Base-by-base conservation (phyloP, 306 rosid genomes). In the Heteromeles arbutifolia region DNA sequence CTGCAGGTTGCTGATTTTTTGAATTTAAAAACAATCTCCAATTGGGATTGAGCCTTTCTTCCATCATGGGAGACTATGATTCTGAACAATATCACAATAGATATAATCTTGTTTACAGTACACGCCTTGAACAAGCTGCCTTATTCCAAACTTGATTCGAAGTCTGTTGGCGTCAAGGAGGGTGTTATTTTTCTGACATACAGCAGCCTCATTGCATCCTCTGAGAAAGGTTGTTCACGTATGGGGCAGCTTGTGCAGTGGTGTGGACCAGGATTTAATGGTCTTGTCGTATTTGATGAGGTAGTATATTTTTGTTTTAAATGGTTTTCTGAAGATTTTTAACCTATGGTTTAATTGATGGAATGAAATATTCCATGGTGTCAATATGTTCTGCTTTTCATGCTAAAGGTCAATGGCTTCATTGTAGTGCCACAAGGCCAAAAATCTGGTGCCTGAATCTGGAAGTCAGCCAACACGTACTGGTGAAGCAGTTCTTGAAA, bases 381-480 rank as follows among this genome's bases (percentile, higher is more conserved):
- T 84, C 81, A 82, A 70, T 81, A 65, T 69, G 74, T 69, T 70
- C 69, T 81, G 31, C 71, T 45, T 77, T 84, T 81, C 58, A 69
- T 88, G 77, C 89, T 85, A 82, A 87, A 79, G 85, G 75, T 74
- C 79, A 79, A 70, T 82, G 84, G 84, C 86, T 86, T 84, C 80
- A 84, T 83, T 95, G 92, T 74, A 95, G 99, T 92, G 97, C 86
- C 99, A 95, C 81, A 95, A 95, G 86, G 99, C 99, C 45, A 95
- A 95, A 82, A 95, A 95, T 86, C 86, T 95, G 96, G 92, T 95
- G 81, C 99, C 99, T 56, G 99, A 95, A 86, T 75, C 97, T 81
- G 99, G 99, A 75, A 95, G 97, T 85, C 99, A 92, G 88, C 96
- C 99, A 53, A 95, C 99, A 76, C 96, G 99, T 75, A 95, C 97